Conservation (phyloP, 768 basidiomycete genomes). For the Termitomyces sp. region DNA sequence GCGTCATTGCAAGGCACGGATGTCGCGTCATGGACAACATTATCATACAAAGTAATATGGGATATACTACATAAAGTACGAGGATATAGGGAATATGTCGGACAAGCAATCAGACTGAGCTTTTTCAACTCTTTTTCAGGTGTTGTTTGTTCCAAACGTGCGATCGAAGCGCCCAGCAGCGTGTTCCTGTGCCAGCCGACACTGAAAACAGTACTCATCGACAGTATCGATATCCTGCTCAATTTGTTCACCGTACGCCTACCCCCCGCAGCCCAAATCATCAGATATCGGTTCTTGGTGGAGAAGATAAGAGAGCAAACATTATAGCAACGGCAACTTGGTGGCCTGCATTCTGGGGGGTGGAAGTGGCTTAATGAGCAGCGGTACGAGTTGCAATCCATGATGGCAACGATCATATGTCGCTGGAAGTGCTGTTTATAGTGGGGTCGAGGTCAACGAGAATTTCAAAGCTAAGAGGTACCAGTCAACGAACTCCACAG, state of each 20-base stretch:
- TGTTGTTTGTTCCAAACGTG: conserved; percentile 10
- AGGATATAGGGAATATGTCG: neutral
- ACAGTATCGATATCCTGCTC: conserved; percentile 67
- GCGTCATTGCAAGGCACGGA: conserved; percentile 17
- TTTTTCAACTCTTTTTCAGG: conserved; percentile 1
- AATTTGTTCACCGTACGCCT: conserved; percentile 70
- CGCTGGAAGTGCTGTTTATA: conserved; percentile 70
- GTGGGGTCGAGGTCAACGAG: neutral
- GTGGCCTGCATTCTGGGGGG: conserved; percentile 49
- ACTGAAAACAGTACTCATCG: conserved; percentile 68
- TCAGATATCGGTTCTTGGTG: neutral
- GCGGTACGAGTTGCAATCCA: conserved; percentile 63
- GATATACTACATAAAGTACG: conserved; percentile 15
- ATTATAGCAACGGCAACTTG: conserved; percentile 53
- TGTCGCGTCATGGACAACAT: conserved; percentile 7
- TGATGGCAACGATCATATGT: conserved; percentile 66
- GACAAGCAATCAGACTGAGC: neutral
- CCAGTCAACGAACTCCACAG: conserved; percentile 50
- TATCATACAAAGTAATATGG: conserved; percentile 2
- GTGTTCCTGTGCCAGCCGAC: conserved; percentile 52
- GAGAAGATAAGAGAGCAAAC: conserved; percentile 32
- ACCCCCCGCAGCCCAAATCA: neutral
- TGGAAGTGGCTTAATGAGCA: conserved; percentile 68
- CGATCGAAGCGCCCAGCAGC: conserved; percentile 22
- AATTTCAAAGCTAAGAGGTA: neutral